Evolutionary conservation across 73 alveolate genomes (phyloP), one percentile per base, ranked within the genome.

Genomic region (Breviolum minutum): DNA sequence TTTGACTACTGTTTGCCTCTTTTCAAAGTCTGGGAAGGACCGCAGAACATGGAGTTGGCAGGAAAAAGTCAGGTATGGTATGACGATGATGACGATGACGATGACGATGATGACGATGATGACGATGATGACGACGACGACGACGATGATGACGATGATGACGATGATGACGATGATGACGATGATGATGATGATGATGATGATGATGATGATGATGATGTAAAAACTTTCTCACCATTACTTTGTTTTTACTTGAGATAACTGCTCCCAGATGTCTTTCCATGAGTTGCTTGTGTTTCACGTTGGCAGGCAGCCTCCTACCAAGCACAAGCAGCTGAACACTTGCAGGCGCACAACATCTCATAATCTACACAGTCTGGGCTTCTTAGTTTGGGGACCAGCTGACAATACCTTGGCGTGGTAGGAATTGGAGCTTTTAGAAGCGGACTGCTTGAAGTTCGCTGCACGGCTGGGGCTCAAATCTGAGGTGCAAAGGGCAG

Each of bases 301-400:
- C 64, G 63, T 24, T 11, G 26, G n/a, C 96, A 89, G 96, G 96
- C 82, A n/a, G 48, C 96, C n/a, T 89, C 96, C 71, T 89, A 89
- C 86, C 87, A 89, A 60, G 62, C 20, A 22, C 27, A 61, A 29
- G 68, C 87, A n/a, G 87, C 87, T 16, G 96, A 89, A 64, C 96
- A 89, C 70, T 63, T 40, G 27, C 87, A 89, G 70, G 96, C 87
- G 29, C 17, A 77, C 14, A 79, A 79, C 32, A 29, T 13, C 17
- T 79, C 24, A 9, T 26, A 8, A 8, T 0, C 54, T 40, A 40
- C 54, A 40, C 54, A 2, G 54, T 40, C 54, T 40, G 54, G 54
- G 54, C 54, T 40, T 40, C 54, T 40, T 40, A 40, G 54, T 40
- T 40, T 40, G 54, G 54, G 54, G 54, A 40, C 54, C 54, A 40